Conservation (phyloP, 441 rosid genomes). For the Aquilaria agallochum region DNA sequence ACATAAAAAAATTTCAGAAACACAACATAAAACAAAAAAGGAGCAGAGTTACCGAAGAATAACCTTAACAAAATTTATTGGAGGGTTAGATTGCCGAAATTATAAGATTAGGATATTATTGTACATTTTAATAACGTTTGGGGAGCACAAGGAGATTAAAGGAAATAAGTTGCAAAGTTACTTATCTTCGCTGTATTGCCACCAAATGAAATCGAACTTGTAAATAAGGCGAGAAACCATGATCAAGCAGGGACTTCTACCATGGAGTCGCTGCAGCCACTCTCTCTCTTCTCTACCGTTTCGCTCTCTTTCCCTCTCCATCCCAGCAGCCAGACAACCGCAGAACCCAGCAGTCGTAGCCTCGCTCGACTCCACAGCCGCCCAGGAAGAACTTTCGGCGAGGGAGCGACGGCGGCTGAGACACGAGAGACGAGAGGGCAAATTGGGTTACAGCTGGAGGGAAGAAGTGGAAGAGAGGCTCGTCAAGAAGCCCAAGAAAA, state of each 20-base stretch:
- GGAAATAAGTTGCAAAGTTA: too few species aligned
- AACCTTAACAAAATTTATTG: too few species aligned
- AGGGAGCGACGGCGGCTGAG: constrained; percentile 80
- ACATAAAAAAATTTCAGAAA: too few species aligned
- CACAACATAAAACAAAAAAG: too few species aligned
- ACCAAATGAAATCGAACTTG: too few species aligned
- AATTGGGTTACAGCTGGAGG: constrained; percentile 62
- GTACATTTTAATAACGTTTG: too few species aligned
- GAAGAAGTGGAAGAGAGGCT: constrained; percentile 78
- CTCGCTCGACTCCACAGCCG: constrained; percentile 33
- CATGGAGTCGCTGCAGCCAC: constrained; percentile 46
- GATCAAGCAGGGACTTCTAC: constrained; percentile 61
- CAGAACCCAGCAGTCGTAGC: constrained; percentile 25
- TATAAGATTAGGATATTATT: too few species aligned
- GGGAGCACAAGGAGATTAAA: too few species aligned
- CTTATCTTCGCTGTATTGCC: too few species aligned
- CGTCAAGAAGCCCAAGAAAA: constrained; percentile 67
- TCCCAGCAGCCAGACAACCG: constrained; percentile 15
- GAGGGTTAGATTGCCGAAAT: too few species aligned
- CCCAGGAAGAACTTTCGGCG: constrained; percentile 45
- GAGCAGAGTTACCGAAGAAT: too few species aligned
- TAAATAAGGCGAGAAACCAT: constrained; percentile 9
- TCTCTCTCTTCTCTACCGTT: constrained; percentile 11
- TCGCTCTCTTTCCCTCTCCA: constrained; percentile 22
- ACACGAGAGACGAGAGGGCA: constrained; percentile 65